Conservation (phyloP, 768 basidiomycete genomes). For the Phanerodontia chrysosporium region DNA sequence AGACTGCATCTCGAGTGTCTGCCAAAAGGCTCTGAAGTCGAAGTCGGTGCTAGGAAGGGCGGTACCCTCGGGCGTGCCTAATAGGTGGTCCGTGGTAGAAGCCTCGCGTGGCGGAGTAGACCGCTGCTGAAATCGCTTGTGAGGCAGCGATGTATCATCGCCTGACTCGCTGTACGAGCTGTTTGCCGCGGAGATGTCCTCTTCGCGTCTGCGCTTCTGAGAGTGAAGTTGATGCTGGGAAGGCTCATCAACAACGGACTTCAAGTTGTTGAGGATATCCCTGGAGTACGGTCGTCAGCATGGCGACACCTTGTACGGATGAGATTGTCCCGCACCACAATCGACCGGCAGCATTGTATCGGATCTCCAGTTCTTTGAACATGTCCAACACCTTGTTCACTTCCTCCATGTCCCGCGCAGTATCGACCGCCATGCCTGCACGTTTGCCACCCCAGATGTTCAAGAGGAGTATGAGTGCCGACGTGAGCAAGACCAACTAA, state of each 20-base stretch:
- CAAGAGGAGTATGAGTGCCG: constrained; percentile 49
- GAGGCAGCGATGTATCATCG: not conserved
- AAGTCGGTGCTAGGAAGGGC: constrained; percentile 2
- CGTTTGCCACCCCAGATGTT: constrained; percentile 52
- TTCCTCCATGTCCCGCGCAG: constrained; percentile 45
- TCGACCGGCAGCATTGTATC: not conserved
- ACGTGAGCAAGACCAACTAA: constrained; percentile 32
- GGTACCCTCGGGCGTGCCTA: too few species aligned
- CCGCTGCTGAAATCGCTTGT: not conserved
- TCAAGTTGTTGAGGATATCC: not conserved
- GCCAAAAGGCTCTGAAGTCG: not conserved
- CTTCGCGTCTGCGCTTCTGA: not conserved
- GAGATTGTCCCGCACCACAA: not conserved
- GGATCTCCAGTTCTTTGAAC: constrained; percentile 10
- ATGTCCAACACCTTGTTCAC: constrained; percentile 46
- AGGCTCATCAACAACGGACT: not conserved
- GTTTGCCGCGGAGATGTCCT: not conserved
- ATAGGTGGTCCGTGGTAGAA: too few species aligned
- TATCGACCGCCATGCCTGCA: constrained; percentile 36
- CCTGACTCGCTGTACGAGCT: not conserved
- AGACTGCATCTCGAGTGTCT: not conserved
- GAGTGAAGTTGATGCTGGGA: not conserved
- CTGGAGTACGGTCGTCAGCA: not conserved
- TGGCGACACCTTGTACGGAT: too few species aligned
- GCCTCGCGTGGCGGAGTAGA: not conserved